These are phyloP conservation scores for Colletotrichum horii DNA, from an alignment of 2,329 filamentous ascomycete genomes.

Conservation along the genomic window DNA sequence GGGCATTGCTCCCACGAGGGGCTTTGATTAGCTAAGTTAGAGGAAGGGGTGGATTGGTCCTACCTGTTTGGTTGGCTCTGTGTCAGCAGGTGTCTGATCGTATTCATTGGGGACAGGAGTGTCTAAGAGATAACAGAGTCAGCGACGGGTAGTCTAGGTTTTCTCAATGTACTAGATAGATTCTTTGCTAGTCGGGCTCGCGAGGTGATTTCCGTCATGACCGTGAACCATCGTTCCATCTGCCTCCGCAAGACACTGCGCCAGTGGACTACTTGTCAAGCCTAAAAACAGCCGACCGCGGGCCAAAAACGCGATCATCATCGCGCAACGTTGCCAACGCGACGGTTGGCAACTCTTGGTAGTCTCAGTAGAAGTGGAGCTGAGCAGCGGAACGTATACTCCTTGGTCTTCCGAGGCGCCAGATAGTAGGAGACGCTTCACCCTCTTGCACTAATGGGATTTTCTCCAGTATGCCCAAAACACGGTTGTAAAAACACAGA, in stretches of 20 bases:
- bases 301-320: neutral
- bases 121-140: neutral
- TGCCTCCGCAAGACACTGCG: neutral
- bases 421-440: neutral
- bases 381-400: neutral
- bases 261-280: neutral
- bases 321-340: neutral
- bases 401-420: too few relatives aligned
- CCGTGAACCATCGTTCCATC: neutral
- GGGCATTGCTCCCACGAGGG: conserved; percentile 48
- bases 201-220: neutral
- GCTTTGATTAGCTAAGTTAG: neutral
- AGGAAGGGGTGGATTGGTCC: neutral
- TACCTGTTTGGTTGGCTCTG: neutral
- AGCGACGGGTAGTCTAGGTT: neutral
- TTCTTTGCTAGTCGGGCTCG: neutral
- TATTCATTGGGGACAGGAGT: neutral
- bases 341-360: neutral
- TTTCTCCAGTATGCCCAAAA: neutral
- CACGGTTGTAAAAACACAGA: neutral
- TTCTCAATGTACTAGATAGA: neutral
- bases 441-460: neutral
- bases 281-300: neutral
- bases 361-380: neutral
- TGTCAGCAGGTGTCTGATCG: neutral